Evolutionary conservation across 1,284 basidiomycete species (phyloP).

Genomic region (Puccinia polysora): DNA sequence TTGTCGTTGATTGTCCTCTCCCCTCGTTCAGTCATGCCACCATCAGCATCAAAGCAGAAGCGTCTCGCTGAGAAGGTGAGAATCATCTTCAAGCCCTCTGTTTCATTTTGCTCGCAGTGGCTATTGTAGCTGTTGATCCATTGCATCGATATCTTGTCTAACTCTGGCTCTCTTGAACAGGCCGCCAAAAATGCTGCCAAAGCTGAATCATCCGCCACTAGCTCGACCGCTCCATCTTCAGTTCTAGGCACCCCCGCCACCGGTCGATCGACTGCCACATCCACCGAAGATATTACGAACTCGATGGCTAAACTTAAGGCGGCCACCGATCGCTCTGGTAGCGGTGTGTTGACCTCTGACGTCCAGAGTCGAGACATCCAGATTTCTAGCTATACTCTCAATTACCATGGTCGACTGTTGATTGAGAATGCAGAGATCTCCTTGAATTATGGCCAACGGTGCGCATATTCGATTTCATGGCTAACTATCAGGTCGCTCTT

Average conservation of each 20-base stretch:
- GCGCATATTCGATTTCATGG: constrained; percentile 46
- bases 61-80: constrained; percentile 67
- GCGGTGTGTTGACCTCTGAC: constrained; percentile 89
- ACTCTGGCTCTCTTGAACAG: constrained; percentile 52
- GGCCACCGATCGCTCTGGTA: constrained; percentile 81
- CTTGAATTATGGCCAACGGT: constrained; percentile 94
- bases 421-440: constrained; percentile 82
- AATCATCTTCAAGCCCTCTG: neutral
- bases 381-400: constrained; percentile 90
- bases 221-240: constrained; percentile 72
- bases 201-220: constrained; percentile 62
- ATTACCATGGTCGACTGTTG: constrained; percentile 91
- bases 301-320: constrained; percentile 80
- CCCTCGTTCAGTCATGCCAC: constrained; percentile 51
- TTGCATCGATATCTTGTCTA: neutral
- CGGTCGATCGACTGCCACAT: constrained; percentile 57
- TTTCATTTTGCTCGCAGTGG: neutral
- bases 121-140: neutral
- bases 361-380: constrained; percentile 90
- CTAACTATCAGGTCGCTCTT: neutral
- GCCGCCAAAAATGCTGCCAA: constrained; percentile 70
- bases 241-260: constrained; percentile 68
- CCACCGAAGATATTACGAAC: constrained; percentile 54
- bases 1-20: too few relatives aligned
- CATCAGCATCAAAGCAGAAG: constrained; percentile 60